Conservation (phyloP, 1,139 yeast genomes). For the Hanseniaspora sp. region DNA sequence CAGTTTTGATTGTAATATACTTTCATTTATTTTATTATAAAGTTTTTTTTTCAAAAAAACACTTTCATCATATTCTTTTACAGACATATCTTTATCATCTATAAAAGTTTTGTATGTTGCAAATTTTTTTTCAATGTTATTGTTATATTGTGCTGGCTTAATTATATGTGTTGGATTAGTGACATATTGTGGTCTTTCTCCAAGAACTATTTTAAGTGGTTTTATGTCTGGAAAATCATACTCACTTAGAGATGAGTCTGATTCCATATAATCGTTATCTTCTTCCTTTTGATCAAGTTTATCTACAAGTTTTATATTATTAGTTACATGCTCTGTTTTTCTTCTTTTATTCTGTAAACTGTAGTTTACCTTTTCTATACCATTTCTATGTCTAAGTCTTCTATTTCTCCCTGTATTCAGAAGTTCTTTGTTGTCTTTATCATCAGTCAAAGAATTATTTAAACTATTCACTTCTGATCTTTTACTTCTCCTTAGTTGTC, state of each 20-base stretch:
- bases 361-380: not conserved
- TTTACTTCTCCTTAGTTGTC: not conserved
- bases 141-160: not conserved
- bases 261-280: not conserved
- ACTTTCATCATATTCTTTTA: conserved; percentile 38
- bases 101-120: conserved; percentile 10
- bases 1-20: not conserved
- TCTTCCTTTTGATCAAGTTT: not conserved
- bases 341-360: not conserved
- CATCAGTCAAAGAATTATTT: not conserved
- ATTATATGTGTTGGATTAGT: conserved; percentile 5
- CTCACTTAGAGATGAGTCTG: conserved; percentile 6
- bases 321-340: not conserved
- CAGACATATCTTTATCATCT: conserved; percentile 26
- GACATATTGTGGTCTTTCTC: conserved; percentile 1
- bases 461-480: not conserved
- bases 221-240: conserved; percentile 5
- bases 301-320: not conserved
- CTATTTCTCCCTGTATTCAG: conserved; percentile 2
- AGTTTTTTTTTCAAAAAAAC: conserved; percentile 38
- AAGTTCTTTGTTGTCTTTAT: not conserved
- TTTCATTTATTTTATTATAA: conserved; percentile 37
- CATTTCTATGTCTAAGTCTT: conserved; percentile 2
- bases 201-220: conserved; percentile 8
- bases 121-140: conserved; percentile 4